These are phyloP conservation scores for Xanthoconium purpureum DNA, from an alignment of 768 basidiomycete species.

Conservation along the genomic window DNA sequence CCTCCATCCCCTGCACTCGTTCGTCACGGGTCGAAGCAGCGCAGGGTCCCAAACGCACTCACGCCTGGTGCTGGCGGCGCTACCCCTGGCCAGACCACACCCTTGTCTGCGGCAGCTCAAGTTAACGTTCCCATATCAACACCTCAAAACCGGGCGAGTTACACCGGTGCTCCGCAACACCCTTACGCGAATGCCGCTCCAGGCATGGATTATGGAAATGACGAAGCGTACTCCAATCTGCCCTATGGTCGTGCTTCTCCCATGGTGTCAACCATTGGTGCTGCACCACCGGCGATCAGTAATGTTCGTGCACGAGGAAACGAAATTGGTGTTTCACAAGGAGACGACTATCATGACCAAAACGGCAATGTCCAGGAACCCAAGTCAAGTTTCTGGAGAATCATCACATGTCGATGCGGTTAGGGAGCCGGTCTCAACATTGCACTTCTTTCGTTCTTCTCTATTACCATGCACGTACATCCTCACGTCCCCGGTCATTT, in stretches of 20 bases:
- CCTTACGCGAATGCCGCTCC: conserved; percentile 64
- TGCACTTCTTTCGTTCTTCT: conserved; percentile 16
- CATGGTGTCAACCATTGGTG: conserved; percentile 70
- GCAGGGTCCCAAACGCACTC: conserved; percentile 58
- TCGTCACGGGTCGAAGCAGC: conserved; percentile 70
- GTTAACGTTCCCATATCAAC: conserved; percentile 66
- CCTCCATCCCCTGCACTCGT: conserved; percentile 80
- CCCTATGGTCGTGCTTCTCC: conserved; percentile 78
- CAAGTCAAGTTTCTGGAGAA: conserved; percentile 57
- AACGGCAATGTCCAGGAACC: conserved; percentile 51
- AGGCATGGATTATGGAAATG: conserved; percentile 60
- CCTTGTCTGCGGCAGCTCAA: conserved; percentile 74
- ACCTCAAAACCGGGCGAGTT: conserved; percentile 46
- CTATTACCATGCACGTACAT: conserved; percentile 28
- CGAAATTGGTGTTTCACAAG: conserved; percentile 63
- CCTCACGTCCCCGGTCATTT: conserved; percentile 34
- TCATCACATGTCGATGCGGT: conserved; percentile 79
- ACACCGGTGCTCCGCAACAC: conserved; percentile 46
- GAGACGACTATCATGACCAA: conserved; percentile 56
- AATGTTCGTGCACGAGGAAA: conserved; percentile 68
- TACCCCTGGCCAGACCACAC: conserved; percentile 57
- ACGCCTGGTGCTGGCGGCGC: conserved; percentile 48
- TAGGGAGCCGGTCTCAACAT: conserved; percentile 27
- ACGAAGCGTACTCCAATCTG: conserved; percentile 58
- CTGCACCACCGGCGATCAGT: conserved; percentile 70